Base-by-base conservation (phyloP, 305 asterid species). In the Fraxinus sp. region DNA sequence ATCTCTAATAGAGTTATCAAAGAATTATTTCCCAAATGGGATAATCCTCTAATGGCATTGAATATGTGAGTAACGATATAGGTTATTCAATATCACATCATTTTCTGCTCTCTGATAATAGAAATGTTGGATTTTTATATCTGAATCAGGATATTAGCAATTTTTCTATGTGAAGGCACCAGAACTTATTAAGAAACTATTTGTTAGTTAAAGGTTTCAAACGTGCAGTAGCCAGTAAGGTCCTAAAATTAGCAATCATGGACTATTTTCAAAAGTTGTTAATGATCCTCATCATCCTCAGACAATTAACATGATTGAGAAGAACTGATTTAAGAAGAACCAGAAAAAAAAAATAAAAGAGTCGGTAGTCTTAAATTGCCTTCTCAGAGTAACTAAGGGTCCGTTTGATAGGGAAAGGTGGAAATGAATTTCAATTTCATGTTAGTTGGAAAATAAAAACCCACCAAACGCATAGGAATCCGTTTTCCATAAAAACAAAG, bases 281-380 rank as follows among this genome's bases (percentile, higher is more conserved):
- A 57, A 18, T 18, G 66, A 57, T 57, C 28, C 66, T 16, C 66
- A 57, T 57, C 66, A 1, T 39, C 33, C 18, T 32, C 39, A 59
- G 71, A 78, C 74, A 70, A 46, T 72, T 13, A 55, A 10, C 79
- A 52, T 52, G 78, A 35, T 55, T 72, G 8, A 37, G 71, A 49
- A 59, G 28, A 78, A 78, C 18, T n/a, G 59, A 9, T 24, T 30
- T 71, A 32, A 9, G 33, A 62, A 79, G 16, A 46, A 32, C 28
- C 78, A 72, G 28, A 75, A 13, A 4, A 35, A 8, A 59, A 44
- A 41, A 41, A 11, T 0, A 33, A 33, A 33, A 3, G 36, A 33
- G 36, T 4, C 4, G 36, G 36, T 33, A 33, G 36, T 33, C 36
- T 33, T 33, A 52, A 3, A 7, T 24, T 9, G 32, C 33, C 22